A percentile compares a stretch with the other conserved stretches of the same genome.
phyloP scores from a whole-genome alignment of 2,329 filamentous ascomycete species.

The Diplodia corticola region DNA sequence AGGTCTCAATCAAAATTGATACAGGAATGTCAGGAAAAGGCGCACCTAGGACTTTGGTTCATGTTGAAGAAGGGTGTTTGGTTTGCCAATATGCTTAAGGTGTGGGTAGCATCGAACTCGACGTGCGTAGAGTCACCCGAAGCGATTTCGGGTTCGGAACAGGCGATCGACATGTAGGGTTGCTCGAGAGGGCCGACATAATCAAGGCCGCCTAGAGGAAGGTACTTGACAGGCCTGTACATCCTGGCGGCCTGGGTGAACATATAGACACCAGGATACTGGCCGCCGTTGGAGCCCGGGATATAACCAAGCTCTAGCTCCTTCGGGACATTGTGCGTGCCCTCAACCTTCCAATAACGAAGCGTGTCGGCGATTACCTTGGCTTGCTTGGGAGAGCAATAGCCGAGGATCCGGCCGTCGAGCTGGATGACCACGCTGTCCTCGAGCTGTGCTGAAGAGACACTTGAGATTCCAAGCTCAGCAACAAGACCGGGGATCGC shows the following conservation, averaged over 20 bases:
- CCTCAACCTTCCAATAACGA: constrained; percentile 93
- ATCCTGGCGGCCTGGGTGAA: constrained; percentile 82
- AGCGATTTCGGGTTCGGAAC: constrained; percentile 80
- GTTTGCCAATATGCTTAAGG: constrained; percentile 94
- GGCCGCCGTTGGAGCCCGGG: constrained; percentile 83
- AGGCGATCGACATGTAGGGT: constrained; percentile 97
- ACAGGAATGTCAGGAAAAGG: no score
- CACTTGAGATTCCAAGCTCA: constrained; percentile 75
- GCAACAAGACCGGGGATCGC: constrained; percentile 71
- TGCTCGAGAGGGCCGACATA: constrained; percentile 93
- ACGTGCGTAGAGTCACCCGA: constrained; percentile 92
- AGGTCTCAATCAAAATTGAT: no score
- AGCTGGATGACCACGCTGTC: constrained; percentile 89
- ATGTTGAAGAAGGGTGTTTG: constrained; percentile 99
- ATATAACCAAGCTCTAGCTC: constrained; percentile 92
- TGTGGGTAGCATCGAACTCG: constrained; percentile 92
- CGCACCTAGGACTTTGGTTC: constrained; percentile 82
- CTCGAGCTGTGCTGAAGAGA: constrained; percentile 74
- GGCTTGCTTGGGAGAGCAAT: constrained; percentile 83
- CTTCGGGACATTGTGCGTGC: constrained; percentile 73
- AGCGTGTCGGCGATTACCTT: constrained; percentile 80
- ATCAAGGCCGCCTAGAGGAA: constrained; percentile 82
- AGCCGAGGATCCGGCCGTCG: constrained; percentile 86
- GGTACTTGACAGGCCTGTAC: constrained; percentile 88
- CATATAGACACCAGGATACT: constrained; percentile 95